Percentiles rank a stretch among this genome's conserved stretches.
These are phyloP conservation scores for Aspergillus sp. DNA, from an alignment of 2,329 filamentous ascomycete species.

Conservation along the genomic window DNA sequence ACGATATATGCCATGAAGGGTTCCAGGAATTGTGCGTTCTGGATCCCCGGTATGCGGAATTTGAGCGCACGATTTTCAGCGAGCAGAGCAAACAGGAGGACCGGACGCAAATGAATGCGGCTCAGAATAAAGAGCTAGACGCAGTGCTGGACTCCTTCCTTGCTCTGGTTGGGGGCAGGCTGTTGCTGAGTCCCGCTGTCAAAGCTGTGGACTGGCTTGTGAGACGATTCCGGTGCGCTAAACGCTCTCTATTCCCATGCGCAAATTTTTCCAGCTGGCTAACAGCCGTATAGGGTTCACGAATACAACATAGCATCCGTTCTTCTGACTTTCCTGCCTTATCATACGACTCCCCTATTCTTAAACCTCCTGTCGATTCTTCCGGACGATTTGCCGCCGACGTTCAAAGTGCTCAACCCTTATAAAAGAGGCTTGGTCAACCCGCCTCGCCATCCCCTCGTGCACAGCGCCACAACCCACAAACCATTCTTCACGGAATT, in stretches of 20 bases:
- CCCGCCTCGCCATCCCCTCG: constrained; percentile 71
- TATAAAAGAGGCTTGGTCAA: constrained; percentile 71
- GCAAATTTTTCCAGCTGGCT: constrained; percentile 4
- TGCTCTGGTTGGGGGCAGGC: constrained; percentile 63
- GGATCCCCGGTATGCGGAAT: constrained; percentile 68
- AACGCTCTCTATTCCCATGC: not conserved
- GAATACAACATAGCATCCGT: constrained; percentile 76
- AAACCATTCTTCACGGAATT: constrained; percentile 65
- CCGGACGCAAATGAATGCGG: constrained; percentile 69
- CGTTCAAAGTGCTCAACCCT: constrained; percentile 76
- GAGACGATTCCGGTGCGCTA: constrained; percentile 68
- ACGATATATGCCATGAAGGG: constrained; percentile 75
- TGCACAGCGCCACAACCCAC: constrained; percentile 75
- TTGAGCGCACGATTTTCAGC: constrained; percentile 75
- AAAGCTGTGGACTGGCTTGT: constrained; percentile 94
- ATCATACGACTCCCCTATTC: constrained; percentile 80
- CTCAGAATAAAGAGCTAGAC: constrained; percentile 76
- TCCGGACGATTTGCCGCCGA: constrained; percentile 60
- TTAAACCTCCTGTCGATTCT: constrained; percentile 79
- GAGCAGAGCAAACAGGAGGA: constrained; percentile 88
- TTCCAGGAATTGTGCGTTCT: constrained; percentile 86
- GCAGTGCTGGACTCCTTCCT: constrained; percentile 72
- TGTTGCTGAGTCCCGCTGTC: constrained; percentile 78
- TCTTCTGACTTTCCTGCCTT: constrained; percentile 82
- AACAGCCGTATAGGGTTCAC: constrained; percentile 57